Conservation (phyloP, 176 grass and related monocot species). For the Raddia guianensis region DNA sequence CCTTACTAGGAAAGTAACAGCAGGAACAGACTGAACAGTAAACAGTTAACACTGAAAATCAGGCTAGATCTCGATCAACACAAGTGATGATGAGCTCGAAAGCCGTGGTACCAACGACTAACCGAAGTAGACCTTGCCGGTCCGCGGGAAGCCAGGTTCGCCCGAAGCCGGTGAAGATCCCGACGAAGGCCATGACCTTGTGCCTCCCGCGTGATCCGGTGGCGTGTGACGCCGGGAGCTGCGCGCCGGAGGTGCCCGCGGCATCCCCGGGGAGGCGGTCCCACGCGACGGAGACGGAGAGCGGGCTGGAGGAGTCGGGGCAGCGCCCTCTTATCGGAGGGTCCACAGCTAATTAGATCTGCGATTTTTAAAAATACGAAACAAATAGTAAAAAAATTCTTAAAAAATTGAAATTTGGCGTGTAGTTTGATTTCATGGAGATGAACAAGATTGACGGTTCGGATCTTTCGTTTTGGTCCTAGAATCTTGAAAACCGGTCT, state of each 20-base stretch:
- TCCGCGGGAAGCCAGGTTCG: constrained; percentile 86
- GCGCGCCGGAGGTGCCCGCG: background rate
- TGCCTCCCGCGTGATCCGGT: constrained; percentile 60
- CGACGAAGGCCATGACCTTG: constrained; percentile 97
- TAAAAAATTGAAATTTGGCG: too few relatives aligned
- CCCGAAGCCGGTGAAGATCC: constrained; percentile 91
- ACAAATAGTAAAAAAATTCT: too few relatives aligned
- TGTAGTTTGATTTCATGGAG: too few relatives aligned
- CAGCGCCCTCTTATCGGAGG: constrained; percentile 51
- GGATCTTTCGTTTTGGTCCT: too few relatives aligned
- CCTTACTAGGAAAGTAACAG: background rate
- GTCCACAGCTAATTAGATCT: too few relatives aligned
- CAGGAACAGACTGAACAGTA: too few relatives aligned
- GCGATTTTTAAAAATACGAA: too few relatives aligned
- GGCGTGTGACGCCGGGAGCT: constrained; percentile 40
- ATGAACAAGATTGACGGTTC: too few relatives aligned
- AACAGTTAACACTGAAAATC: background rate
- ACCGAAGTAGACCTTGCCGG: constrained; percentile 85
- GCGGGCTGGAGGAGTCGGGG: constrained; percentile 59
- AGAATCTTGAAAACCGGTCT: too few relatives aligned
- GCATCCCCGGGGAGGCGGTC: constrained; percentile 46
- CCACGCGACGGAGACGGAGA: constrained; percentile 84
- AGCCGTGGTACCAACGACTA: constrained; percentile 47
- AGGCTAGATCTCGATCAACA: constrained; percentile 39
- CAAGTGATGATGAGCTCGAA: constrained; percentile 17